These are phyloP conservation scores for Cicer bijugum DNA, from an alignment of 306 rosid genomes.

Conservation along the genomic window DNA sequence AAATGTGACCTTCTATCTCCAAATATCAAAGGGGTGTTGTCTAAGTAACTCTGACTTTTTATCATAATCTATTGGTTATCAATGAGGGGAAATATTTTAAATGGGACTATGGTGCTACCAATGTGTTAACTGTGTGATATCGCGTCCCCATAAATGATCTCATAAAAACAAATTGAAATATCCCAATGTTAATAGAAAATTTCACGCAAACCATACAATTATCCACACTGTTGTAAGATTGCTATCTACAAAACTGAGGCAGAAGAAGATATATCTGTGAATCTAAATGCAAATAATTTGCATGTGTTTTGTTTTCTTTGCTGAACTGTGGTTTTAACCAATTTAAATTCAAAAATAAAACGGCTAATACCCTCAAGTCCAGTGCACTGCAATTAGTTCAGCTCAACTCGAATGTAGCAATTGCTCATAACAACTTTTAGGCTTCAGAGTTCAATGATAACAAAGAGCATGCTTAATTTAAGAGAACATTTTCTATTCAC, in stretches of 20 bases:
- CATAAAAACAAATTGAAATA: conserved; percentile 12
- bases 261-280: not conserved
- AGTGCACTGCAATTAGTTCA: not conserved
- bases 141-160: conserved; percentile 14
- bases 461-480: not conserved
- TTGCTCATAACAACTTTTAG: not conserved
- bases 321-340: conserved; percentile 4
- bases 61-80: too few species aligned
- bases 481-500: not conserved
- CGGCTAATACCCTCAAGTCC: not conserved
- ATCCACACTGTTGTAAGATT: not conserved
- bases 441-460: not conserved
- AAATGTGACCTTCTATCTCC: not conserved
- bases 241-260: not conserved
- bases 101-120: too few species aligned
- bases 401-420: conserved; percentile 9
- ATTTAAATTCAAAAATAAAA: conserved; percentile 14
- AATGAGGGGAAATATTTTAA: too few species aligned
- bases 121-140: not conserved
- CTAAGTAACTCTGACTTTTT: too few species aligned
- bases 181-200: conserved; percentile 1
- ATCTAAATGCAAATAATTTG: conserved; percentile 21
- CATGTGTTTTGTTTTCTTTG: not conserved
- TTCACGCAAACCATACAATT: not conserved
- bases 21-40: too few species aligned